Evolutionary conservation across 2,329 filamentous ascomycete genomes (phyloP).

Genomic region (Colletotrichum tropicicola): DNA sequence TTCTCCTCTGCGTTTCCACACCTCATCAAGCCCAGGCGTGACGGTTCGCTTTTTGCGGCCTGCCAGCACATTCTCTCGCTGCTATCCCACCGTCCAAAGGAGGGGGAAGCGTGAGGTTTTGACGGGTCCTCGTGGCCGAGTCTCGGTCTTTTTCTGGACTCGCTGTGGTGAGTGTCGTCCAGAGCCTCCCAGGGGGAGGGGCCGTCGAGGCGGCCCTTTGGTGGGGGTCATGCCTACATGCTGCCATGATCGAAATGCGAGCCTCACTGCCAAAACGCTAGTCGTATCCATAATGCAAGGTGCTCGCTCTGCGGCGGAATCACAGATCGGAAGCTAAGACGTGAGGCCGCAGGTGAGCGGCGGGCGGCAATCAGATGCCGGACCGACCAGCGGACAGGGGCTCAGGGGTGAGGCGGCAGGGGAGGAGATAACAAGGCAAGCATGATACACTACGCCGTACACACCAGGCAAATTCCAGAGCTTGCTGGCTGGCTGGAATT

Average conservation of each 20-base stretch:
- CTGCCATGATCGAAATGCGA: background rate
- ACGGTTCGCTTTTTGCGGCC: background rate
- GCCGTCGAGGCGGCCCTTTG: background rate
- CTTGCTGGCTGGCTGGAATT: too few species aligned
- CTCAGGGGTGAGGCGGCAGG: background rate
- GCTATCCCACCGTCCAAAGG: background rate
- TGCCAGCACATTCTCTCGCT: slow-evolving; percentile 5
- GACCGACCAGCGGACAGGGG: slow-evolving; percentile 20
- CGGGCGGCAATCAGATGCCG: slow-evolving; percentile 23
- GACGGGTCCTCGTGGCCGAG: slow-evolving; percentile 24
- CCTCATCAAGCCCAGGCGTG: background rate
- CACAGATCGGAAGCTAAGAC: background rate
- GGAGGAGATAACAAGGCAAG: background rate
- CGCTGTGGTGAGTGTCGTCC: background rate
- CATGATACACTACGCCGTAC: too few species aligned
- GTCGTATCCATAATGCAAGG: background rate
- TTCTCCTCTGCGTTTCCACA: slow-evolving; percentile 4
- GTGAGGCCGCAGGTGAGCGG: slow-evolving; percentile 7
- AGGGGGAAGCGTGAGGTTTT: background rate
- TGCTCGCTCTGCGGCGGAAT: background rate
- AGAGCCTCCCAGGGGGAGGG: background rate
- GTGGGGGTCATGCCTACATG: background rate
- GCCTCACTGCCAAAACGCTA: background rate
- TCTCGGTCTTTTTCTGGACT: slow-evolving; percentile 24
- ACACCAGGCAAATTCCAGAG: too few species aligned